Evolutionary conservation across 805 yeast species (phyloP), one percentile per base, ranked within the genome.

Genomic region (Komagataella phaffii): DNA sequence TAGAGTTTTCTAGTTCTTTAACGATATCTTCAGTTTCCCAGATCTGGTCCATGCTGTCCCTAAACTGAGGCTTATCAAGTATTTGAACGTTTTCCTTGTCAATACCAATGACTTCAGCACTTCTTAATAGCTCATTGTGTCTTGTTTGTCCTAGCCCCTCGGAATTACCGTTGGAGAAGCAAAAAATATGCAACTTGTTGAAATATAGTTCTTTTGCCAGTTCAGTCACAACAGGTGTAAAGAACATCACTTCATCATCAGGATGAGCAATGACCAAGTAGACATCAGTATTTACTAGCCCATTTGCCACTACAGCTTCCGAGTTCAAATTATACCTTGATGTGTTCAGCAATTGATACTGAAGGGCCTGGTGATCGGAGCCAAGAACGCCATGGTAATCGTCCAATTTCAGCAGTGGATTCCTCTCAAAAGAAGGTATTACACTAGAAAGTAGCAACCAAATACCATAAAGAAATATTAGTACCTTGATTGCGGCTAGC

Each of bases 181-280:
- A 87, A 7, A 88, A 60, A 10, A 90, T 60, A 44, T 76, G 72
- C 14, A 89, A 67, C 6, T 61, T 56, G 59, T 83, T 84, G 51
- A 70, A 62, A 57, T 77, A 70, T 49, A 72, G 65, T 1, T 74
- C 66, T 54, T 75, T 74, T 7, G 73, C 56, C 50, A 73, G 60
- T 55, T 79, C 83, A 6, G 77, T 64, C 36, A 89, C 56, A 0
- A 90, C 72, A 0, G 99, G 99, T 1, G 88, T 80, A 60, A 93
- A 93, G 66, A 93, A 93, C 99, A 93, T 93, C 50, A 88, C 90
- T 66, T 93, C 99, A 64, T 93, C 99, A 65, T 93, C 99, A 0
- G 99, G 99, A 65, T 93, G 99, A 0, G 96, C 96, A 45, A 89
- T 82, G 10, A 91, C 55, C 17, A 66, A 45, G 2, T 64, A 52